These are phyloP conservation scores for Globisporangium mamillatum DNA, from an alignment of 352 stramenopile species.

Conservation along the genomic window DNA sequence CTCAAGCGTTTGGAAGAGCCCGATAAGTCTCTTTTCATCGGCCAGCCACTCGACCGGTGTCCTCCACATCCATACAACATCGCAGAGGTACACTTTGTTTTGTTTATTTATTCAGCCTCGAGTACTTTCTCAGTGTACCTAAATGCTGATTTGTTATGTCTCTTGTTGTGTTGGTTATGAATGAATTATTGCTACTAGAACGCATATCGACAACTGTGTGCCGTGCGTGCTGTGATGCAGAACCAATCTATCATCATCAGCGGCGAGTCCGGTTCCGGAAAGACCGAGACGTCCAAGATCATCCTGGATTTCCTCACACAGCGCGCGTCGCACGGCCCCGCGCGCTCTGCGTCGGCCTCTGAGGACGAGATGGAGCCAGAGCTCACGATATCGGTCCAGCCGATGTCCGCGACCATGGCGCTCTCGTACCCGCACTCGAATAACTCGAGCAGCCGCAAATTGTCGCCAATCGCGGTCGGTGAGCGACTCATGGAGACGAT, in stretches of 20 bases:
- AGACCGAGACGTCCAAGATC: conserved; percentile 96
- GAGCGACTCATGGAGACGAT: conserved; percentile 85
- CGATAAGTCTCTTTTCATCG: conserved; percentile 68
- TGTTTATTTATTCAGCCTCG: background rate
- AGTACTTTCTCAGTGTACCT: background rate
- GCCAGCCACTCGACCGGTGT: conserved; percentile 62
- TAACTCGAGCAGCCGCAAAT: conserved; percentile 40
- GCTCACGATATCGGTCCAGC: conserved; percentile 43
- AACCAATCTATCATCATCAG: conserved; percentile 95
- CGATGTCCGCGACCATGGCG: conserved; percentile 45
- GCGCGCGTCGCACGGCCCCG: conserved; percentile 48
- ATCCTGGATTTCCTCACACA: conserved; percentile 85
- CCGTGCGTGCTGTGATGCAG: conserved; percentile 79
- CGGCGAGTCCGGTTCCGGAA: conserved; percentile 92
- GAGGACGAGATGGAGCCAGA: conserved; percentile 67
- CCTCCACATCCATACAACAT: conserved; percentile 85
- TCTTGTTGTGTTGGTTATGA: background rate
- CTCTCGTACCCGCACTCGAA: conserved; percentile 75
- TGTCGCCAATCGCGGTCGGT: conserved; percentile 66
- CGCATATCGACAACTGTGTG: conserved; percentile 80
- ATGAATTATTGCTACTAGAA: conserved; percentile 22
- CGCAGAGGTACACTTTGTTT: conserved; percentile 33
- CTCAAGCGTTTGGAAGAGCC: conserved; percentile 69
- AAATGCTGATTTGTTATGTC: conserved; percentile 15
- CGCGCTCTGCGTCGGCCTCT: conserved; percentile 40